Base-by-base conservation (phyloP, 2,329 filamentous ascomycete species). In the Chaetomium sp. region DNA sequence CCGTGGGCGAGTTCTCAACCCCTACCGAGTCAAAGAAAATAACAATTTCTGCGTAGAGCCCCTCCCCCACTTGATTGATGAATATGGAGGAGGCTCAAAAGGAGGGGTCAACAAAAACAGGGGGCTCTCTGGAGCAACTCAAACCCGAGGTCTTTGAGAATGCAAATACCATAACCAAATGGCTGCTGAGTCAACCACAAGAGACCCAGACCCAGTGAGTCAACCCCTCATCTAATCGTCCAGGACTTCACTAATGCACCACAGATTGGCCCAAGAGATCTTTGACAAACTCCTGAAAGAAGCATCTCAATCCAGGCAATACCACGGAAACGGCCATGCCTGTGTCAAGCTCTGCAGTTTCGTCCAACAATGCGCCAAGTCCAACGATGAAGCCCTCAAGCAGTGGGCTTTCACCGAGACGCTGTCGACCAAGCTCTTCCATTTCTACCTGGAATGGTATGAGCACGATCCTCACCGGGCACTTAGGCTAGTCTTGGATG, bases 401-500 rank as follows among this genome's bases (percentile, higher is more conserved):
- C 60, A 64, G 8, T 81, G 81, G 73, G 78, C 79, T 1, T 84
- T 81, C 58, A 76, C 76, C 9, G 68, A 74, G 58, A 65, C 71
- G 35, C 76, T 79, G 3, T 75, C 73, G 19, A 61, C 76, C 50
- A 70, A 71, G 52, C 69, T 86, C 32, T 84, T 85, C 69, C 72
- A 79, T 53, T 85, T 84, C 64, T 87, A 82, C 65, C 72, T 86
- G 50, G 82, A 85, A 63, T 86, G 82, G 81, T 85, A 84, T 62
- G 83, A 86, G 63, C 80, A 80, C 54, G 82, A 86, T 64, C 79
- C 82, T 57, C 80, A 85, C 62, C 75, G 83, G 9, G 82, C 82
- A 38, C 80, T 86, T 79, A 79, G 79, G 59, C 74, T 85, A 56
- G 77, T 85, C 4, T 72, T 86, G 36, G 82, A 86, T 60, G 70